Conservation (phyloP, 352 stramenopile genomes). For the Thalassiosira ordinaria region DNA sequence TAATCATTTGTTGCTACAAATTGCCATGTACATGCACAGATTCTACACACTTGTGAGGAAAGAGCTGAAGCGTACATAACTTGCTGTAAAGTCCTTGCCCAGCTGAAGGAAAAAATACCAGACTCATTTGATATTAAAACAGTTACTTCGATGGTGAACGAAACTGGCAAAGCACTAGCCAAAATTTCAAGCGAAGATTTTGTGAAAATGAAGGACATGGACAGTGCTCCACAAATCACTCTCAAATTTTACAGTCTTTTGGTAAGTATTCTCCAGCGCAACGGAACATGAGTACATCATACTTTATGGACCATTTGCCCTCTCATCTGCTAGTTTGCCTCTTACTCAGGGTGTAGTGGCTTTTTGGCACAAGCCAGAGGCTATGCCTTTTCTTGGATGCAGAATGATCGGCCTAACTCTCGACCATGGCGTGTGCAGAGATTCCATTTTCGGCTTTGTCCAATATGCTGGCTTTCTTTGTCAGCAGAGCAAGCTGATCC, state of each 20-base stretch:
- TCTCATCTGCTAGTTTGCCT: not conserved
- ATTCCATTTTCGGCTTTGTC: conserved; percentile 38
- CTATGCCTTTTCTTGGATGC: conserved; percentile 18
- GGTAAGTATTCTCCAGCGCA: too few relatives aligned
- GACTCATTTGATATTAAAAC: conserved; percentile 21
- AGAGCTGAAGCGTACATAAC: conserved; percentile 22
- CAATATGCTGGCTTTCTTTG: conserved; percentile 32
- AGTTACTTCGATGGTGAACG: conserved; percentile 9
- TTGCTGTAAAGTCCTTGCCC: conserved; percentile 27
- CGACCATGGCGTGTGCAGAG: conserved; percentile 30
- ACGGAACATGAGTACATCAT: too few relatives aligned
- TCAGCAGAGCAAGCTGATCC: not conserved
- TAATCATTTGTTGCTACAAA: not conserved
- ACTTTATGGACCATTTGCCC: not conserved
- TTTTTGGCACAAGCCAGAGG: conserved; percentile 8
- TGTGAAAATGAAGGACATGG: conserved; percentile 27
- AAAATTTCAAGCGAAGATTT: conserved; percentile 29
- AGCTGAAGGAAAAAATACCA: conserved; percentile 51
- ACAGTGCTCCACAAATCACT: not conserved
- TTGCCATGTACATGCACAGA: not conserved
- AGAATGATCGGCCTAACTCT: conserved; percentile 30
- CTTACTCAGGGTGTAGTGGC: not conserved
- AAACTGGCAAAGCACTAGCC: conserved; percentile 14
- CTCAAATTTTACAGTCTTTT: conserved; percentile 43
- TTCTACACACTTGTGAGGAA: conserved; percentile 27